Conservation (phyloP, 2,329 filamentous ascomycete genomes). For the Colletotrichum tropicale region DNA sequence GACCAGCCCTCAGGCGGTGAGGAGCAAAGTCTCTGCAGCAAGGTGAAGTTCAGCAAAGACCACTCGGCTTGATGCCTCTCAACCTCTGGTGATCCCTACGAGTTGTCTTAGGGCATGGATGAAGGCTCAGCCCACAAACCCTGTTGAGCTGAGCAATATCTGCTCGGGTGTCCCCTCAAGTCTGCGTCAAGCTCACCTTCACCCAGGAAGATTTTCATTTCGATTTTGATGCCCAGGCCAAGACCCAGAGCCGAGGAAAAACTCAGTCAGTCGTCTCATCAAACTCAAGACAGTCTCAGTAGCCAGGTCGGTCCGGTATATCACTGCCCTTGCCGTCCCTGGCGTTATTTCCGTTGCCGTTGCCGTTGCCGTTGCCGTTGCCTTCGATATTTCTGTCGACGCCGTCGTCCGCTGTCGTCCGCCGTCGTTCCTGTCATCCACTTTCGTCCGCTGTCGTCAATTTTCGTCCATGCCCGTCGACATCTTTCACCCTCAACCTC, state of each 20-base stretch:
- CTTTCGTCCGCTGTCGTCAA: neutral
- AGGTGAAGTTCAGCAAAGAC: neutral
- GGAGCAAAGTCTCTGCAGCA: neutral
- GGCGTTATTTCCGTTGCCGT: neutral
- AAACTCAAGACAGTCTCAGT: neutral
- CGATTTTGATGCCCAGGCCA: neutral
- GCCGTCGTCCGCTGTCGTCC: neutral
- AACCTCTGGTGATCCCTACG: neutral
- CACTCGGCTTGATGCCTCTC: neutral
- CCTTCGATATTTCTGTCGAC: neutral
- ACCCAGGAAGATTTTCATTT: neutral
- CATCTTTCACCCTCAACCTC: neutral
- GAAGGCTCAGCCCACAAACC: neutral
- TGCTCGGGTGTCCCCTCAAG: neutral
- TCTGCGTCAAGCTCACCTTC: neutral
- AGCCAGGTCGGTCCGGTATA: neutral
- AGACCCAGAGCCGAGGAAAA: neutral
- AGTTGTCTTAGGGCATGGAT: neutral
- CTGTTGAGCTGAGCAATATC: neutral
- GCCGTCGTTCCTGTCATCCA: neutral
- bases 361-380: neutral
- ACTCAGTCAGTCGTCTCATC: fast-evolving
- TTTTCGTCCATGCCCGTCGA: neutral
- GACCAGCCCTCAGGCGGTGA: neutral
- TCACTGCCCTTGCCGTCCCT: neutral